Conservation (phyloP, 768 basidiomycete genomes). For the Boletus vinaceobasis region DNA sequence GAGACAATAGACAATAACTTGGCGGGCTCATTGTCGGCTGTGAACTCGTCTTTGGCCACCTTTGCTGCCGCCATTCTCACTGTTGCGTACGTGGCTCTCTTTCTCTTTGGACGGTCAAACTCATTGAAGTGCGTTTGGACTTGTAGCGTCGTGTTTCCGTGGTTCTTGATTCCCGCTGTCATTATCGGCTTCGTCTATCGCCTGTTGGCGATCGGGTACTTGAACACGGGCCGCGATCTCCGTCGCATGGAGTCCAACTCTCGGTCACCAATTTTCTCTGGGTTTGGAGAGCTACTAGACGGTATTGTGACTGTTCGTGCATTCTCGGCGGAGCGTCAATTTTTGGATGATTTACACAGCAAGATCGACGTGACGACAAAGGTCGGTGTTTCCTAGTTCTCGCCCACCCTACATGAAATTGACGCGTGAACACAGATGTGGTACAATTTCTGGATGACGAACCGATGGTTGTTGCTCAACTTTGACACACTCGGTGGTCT, state of each 20-base stretch:
- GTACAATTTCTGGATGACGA: slow-evolving; percentile 89
- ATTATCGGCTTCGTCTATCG: slow-evolving; percentile 75
- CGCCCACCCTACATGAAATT: background rate
- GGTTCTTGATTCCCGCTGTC: slow-evolving; percentile 74
- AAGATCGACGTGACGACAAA: slow-evolving; percentile 79
- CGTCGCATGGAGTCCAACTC: slow-evolving; percentile 90
- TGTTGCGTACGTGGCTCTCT: slow-evolving; percentile 49
- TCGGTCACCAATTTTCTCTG: slow-evolving; percentile 79
- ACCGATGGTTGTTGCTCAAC: slow-evolving; percentile 78
- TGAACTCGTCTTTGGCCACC: slow-evolving; percentile 73
- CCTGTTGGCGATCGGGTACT: slow-evolving; percentile 63
- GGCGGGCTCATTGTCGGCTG: slow-evolving; percentile 64
- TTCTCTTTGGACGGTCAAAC: slow-evolving; percentile 4
- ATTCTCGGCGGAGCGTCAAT: slow-evolving; percentile 76
- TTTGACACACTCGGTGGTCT: slow-evolving; percentile 77
- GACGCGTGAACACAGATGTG: slow-evolving; percentile 50
- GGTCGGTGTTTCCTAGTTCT: slow-evolving; percentile 35
- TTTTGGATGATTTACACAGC: slow-evolving; percentile 68
- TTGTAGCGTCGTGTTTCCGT: slow-evolving; percentile 67
- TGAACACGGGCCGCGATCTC: slow-evolving; percentile 79
- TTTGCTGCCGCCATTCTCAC: slow-evolving; percentile 76
- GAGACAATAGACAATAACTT: slow-evolving; percentile 82
- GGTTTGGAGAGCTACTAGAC: slow-evolving; percentile 78
- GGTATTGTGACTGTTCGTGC: slow-evolving; percentile 93
- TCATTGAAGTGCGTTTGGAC: background rate